These are phyloP conservation scores for Pyricularia sp. DNA, from an alignment of 2,329 filamentous ascomycete species.

Conservation along the genomic window DNA sequence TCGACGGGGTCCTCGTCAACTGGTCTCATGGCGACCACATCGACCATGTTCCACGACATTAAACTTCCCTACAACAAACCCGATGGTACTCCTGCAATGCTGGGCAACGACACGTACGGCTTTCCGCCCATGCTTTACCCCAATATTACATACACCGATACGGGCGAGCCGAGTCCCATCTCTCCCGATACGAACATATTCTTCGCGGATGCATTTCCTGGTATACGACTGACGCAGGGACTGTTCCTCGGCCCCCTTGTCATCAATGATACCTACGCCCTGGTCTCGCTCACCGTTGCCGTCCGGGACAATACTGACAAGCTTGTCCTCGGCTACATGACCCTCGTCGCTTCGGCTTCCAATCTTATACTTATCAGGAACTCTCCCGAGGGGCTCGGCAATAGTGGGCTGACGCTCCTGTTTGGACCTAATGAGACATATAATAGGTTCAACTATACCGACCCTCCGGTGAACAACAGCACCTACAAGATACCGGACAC, in stretches of 20 bases:
- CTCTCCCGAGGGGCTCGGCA: conserved; percentile 60
- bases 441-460: conserved; percentile 49
- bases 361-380: conserved; percentile 53
- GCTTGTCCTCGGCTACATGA: conserved; percentile 71
- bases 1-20: conserved; percentile 38
- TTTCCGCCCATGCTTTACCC: conserved; percentile 69
- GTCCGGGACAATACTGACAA: conserved; percentile 56
- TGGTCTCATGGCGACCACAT: conserved; percentile 58
- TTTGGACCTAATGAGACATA: conserved; percentile 57
- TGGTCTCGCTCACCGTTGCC: conserved; percentile 74
- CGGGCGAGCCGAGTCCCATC: conserved; percentile 28
- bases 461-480: conserved; percentile 38
- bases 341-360: conserved; percentile 61
- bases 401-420: conserved; percentile 60
- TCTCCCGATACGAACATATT: conserved; percentile 30
- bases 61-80: conserved; percentile 50
- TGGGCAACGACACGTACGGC: conserved; percentile 55
- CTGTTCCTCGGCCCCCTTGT: conserved; percentile 70
- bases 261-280: conserved; percentile 62
- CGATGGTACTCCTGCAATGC: conserved; percentile 46
- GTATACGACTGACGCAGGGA: conserved; percentile 37
- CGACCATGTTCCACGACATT: conserved; percentile 36
- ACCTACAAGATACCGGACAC: conserved; percentile 29
- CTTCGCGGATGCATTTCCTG: conserved; percentile 39
- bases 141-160: conserved; percentile 58